These are phyloP conservation scores for Phytophthora colocasiae DNA, from an alignment of 352 stramenopile species.

Conservation along the genomic window DNA sequence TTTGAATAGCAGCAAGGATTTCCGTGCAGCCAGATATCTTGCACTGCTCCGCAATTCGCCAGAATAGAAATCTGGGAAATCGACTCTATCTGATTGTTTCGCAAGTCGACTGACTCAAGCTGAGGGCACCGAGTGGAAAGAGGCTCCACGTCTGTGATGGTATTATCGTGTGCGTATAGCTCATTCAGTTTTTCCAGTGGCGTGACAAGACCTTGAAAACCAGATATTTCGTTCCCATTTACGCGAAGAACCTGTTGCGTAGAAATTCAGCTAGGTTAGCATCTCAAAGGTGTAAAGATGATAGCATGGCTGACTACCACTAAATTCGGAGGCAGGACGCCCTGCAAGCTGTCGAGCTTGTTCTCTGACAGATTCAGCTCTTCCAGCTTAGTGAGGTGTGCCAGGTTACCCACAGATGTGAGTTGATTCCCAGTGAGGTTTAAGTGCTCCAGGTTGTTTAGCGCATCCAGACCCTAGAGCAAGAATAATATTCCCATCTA, in stretches of 20 bases:
- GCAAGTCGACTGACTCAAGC: slow-evolving; percentile 78
- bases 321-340: slow-evolving; percentile 58
- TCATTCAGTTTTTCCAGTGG: slow-evolving; percentile 61
- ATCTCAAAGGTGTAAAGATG: background rate
- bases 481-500: background rate
- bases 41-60: slow-evolving; percentile 34
- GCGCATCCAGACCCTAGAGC: slow-evolving; percentile 55
- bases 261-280: background rate
- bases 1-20: slow-evolving; percentile 70
- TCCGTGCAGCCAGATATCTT: slow-evolving; percentile 75
- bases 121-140: slow-evolving; percentile 46
- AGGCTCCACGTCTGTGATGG: slow-evolving; percentile 40
- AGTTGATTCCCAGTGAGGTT: slow-evolving; percentile 76
- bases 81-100: slow-evolving; percentile 60
- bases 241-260: slow-evolving; percentile 49
- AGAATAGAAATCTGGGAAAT: slow-evolving; percentile 36
- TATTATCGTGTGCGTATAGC: slow-evolving; percentile 72
- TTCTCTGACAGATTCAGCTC: slow-evolving; percentile 79
- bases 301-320: slow-evolving; percentile 27
- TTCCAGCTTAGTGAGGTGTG: slow-evolving; percentile 72
- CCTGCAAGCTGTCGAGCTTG: slow-evolving; percentile 54
- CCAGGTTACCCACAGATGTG: slow-evolving; percentile 59
- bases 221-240: slow-evolving; percentile 57
- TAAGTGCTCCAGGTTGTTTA: slow-evolving; percentile 64
- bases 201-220: slow-evolving; percentile 47